These are phyloP conservation scores for Rhizopus arrhizus DNA, from an alignment of 371 early-diverging fungal genomes.

Conservation along the genomic window DNA sequence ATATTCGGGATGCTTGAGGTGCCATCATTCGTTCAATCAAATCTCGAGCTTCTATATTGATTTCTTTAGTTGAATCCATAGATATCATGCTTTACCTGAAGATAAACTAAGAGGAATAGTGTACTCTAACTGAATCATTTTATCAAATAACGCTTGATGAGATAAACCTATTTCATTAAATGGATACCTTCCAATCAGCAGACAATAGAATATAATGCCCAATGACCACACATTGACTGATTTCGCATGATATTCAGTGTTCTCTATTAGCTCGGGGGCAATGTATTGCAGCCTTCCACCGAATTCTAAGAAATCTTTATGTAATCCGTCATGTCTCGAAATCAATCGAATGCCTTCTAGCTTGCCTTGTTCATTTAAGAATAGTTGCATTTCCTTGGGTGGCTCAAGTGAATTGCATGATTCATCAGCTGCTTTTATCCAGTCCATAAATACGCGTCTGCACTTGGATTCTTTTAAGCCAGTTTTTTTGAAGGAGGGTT, in stretches of 20 bases:
- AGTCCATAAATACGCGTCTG: background rate
- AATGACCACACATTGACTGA: conserved; percentile 45
- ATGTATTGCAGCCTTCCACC: conserved; percentile 41
- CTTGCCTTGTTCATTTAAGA: conserved; percentile 18
- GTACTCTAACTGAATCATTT: conserved; percentile 43
- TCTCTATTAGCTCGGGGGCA: conserved; percentile 40
- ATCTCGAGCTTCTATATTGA: conserved; percentile 41
- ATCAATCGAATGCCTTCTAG: conserved; percentile 22
- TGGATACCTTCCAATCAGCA: conserved; percentile 45
- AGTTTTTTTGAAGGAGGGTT: background rate
- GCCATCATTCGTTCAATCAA: conserved; percentile 43
- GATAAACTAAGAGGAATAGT: conserved; percentile 37
- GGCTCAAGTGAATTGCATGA: background rate
- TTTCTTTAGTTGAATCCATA: conserved; percentile 1
- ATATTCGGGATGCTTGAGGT: conserved; percentile 38
- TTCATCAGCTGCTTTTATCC: conserved; percentile 2
- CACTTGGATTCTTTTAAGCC: background rate
- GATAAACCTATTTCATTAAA: conserved; percentile 31
- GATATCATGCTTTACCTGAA: conserved; percentile 22
- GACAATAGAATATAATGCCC: conserved; percentile 44
- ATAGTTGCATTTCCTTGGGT: conserved; percentile 19
- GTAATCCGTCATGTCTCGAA: conserved; percentile 4
- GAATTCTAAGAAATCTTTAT: conserved; percentile 25
- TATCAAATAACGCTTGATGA: conserved; percentile 25
- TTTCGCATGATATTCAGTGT: conserved; percentile 15